Conservation (phyloP, 1,284 basidiomycete species). For the Calocybe gambosa region DNA sequence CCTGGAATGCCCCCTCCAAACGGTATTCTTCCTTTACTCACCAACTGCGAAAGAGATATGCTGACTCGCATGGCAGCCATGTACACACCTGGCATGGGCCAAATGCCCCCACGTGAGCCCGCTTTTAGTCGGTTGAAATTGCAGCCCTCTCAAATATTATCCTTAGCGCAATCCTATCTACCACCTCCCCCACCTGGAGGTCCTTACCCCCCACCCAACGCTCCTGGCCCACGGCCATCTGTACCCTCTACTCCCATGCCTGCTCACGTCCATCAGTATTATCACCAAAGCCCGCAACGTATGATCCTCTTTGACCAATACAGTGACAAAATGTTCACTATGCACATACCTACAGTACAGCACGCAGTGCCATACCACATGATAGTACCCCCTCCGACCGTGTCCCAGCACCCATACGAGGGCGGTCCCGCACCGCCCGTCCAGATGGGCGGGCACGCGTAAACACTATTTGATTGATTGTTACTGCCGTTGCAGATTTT, state of each 20-base stretch:
- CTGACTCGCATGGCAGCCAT: conserved; percentile 45
- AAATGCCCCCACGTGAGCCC: conserved; percentile 75
- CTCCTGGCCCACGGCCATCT: conserved; percentile 66
- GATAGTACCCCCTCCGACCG: conserved; percentile 77
- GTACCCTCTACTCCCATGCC: conserved; percentile 85
- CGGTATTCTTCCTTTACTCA: conserved; percentile 29
- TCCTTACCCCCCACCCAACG: conserved; percentile 67
- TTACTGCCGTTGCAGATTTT: background rate
- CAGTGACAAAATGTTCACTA: conserved; percentile 24
- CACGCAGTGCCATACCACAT: conserved; percentile 78
- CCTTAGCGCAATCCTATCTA: conserved; percentile 68
- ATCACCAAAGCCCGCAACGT: conserved; percentile 83
- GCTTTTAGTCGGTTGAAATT: background rate
- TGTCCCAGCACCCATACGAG: conserved; percentile 67
- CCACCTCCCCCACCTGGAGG: conserved; percentile 49
- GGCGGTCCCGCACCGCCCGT: conserved; percentile 61
- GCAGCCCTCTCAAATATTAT: conserved; percentile 6
- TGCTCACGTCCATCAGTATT: conserved; percentile 75
- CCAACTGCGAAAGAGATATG: background rate
- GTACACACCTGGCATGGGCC: conserved; percentile 74
- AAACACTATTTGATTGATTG: conserved; percentile 18
- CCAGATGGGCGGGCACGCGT: conserved; percentile 69
- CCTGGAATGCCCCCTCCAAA: conserved; percentile 72
- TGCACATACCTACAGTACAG: conserved; percentile 47
- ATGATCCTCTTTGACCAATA: conserved; percentile 29